Evolutionary conservation across 2,329 filamentous ascomycete species (phyloP).

Genomic region (Colletotrichum orbiculare): DNA sequence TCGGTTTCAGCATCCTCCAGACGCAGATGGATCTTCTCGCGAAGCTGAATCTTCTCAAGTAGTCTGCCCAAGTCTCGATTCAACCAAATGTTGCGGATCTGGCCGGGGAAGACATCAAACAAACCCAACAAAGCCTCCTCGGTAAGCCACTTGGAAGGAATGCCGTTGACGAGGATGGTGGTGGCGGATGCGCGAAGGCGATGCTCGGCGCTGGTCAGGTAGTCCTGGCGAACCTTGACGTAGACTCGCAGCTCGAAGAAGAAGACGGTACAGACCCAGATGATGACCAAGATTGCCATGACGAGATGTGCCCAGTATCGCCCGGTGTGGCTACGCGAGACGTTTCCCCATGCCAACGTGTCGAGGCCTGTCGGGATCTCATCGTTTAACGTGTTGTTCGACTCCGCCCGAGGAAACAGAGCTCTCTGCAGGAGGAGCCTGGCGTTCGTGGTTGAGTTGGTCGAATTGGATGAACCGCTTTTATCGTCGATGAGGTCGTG

Average conservation of each 20-base stretch:
- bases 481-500: slow-evolving; percentile 56
- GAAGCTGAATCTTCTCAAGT: slow-evolving; percentile 82
- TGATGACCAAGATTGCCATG: slow-evolving; percentile 79
- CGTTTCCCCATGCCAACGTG: slow-evolving; percentile 87
- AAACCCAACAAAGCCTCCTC: slow-evolving; percentile 83
- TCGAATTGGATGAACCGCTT: not conserved
- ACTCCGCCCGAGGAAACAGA: slow-evolving; percentile 48
- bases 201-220: slow-evolving; percentile 93
- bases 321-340: slow-evolving; percentile 71
- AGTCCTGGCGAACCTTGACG: slow-evolving; percentile 92
- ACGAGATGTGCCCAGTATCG: slow-evolving; percentile 88
- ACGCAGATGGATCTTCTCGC: slow-evolving; percentile 75
- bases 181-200: slow-evolving; percentile 93
- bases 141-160: slow-evolving; percentile 90
- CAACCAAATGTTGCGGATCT: slow-evolving; percentile 95
- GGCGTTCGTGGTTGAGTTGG: slow-evolving; percentile 24
- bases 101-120: slow-evolving; percentile 96
- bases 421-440: not conserved
- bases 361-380: slow-evolving; percentile 72
- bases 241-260: slow-evolving; percentile 89
- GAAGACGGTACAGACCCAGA: slow-evolving; percentile 89
- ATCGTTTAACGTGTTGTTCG: slow-evolving; percentile 39
- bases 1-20: slow-evolving; percentile 88
- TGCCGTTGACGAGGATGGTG: slow-evolving; percentile 91
- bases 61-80: slow-evolving; percentile 89